Percentiles rank a stretch among this genome's conserved stretches.
These are phyloP conservation scores for Syzygium aromaticum DNA, from an alignment of 345 rosid genomes.

Conservation along the genomic window DNA sequence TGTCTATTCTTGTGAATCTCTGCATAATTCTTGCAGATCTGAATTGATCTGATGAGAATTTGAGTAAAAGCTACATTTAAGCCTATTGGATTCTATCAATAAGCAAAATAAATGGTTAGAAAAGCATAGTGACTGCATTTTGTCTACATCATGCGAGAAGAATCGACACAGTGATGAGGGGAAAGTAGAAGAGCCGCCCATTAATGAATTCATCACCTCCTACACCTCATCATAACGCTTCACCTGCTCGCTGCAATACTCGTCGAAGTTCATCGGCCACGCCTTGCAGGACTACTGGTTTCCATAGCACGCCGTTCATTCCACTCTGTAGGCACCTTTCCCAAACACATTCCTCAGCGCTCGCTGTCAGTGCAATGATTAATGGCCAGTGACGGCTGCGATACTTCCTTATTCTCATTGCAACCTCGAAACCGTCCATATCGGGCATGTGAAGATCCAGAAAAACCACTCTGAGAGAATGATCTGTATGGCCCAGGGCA, in stretches of 20 bases:
- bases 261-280: slow-evolving; percentile 77
- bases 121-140: neutral
- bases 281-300: slow-evolving; percentile 74
- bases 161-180: neutral
- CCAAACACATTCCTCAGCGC: slow-evolving; percentile 66
- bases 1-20: neutral
- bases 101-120: neutral
- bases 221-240: slow-evolving; percentile 21
- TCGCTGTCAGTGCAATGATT: slow-evolving; percentile 84
- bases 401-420: slow-evolving; percentile 73
- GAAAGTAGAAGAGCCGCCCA: neutral
- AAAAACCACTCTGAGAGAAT: slow-evolving; percentile 48
- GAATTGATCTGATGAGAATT: neutral
- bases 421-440: slow-evolving; percentile 93
- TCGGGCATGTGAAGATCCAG: slow-evolving; percentile 91
- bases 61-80: neutral
- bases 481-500: slow-evolving; percentile 45
- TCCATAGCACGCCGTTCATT: slow-evolving; percentile 82
- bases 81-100: neutral
- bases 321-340: slow-evolving; percentile 74
- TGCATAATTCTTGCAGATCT: neutral
- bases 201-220: neutral
- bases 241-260: slow-evolving; percentile 58
- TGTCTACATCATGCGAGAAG: neutral
- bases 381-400: slow-evolving; percentile 68